Evolutionary conservation across 2,329 filamentous ascomycete species (phyloP).

Genomic region (Curvularia sp.): DNA sequence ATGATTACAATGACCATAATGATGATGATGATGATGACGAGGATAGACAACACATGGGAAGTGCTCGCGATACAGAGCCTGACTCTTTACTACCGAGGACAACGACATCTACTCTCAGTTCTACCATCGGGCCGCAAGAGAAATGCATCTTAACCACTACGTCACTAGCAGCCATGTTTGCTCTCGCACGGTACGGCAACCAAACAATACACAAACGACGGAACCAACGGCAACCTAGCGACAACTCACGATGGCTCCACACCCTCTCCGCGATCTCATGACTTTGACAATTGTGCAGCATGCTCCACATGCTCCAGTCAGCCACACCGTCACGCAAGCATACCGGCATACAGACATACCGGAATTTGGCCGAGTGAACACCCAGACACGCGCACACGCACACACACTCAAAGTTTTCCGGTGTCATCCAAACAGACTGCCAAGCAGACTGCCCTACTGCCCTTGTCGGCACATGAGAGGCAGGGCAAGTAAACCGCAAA

Average conservation of each 20-base stretch:
- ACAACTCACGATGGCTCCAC: constrained; percentile 24
- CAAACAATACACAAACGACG: constrained; percentile 7
- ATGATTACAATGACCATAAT: background rate
- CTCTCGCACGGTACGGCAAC: constrained; percentile 14
- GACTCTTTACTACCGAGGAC: constrained; percentile 1
- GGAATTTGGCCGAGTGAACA: constrained; percentile 15
- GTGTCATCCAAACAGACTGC: background rate
- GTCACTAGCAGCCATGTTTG: constrained; percentile 18
- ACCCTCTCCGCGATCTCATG: constrained; percentile 20
- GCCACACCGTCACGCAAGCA: constrained; percentile 13
- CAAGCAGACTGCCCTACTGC: constrained; percentile 11
- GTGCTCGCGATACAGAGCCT: constrained; percentile 9
- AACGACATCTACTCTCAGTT: background rate
- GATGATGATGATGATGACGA: background rate
- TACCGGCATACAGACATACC: constrained; percentile 5
- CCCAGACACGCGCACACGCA: constrained; percentile 10
- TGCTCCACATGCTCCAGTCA: background rate
- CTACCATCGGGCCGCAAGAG: background rate
- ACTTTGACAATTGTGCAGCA: constrained; percentile 8
- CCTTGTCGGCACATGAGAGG: constrained; percentile 22
- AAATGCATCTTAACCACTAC: constrained; percentile 6
- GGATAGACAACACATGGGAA: background rate
- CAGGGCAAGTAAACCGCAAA: constrained; percentile 13
- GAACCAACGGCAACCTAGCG: constrained; percentile 16
- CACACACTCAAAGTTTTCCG: background rate